phyloP scores from a whole-genome alignment of 2,329 filamentous ascomycete species.

The Microsporum ferrugineum region DNA sequence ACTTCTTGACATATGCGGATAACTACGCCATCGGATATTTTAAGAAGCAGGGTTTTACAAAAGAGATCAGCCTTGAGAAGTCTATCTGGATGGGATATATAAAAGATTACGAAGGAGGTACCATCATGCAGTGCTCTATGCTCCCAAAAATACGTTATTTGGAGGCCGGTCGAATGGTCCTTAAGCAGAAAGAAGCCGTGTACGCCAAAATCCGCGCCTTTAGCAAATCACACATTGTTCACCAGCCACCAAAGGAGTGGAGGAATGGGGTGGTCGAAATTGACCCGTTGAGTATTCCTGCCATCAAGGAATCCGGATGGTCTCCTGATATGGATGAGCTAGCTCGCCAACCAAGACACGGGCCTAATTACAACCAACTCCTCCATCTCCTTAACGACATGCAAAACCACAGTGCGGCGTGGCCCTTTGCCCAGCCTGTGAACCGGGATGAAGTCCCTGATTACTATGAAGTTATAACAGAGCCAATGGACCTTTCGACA shows the following conservation, averaged over 20 bases:
- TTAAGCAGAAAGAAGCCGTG: slow-evolving; percentile 94
- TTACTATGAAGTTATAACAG: slow-evolving; percentile 96
- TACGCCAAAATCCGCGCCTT: slow-evolving; percentile 90
- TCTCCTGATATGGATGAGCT: slow-evolving; percentile 96
- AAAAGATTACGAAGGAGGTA: slow-evolving; percentile 97
- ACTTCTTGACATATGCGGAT: slow-evolving; percentile 96
- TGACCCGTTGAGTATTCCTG: slow-evolving; percentile 73
- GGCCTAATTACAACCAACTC: slow-evolving; percentile 90
- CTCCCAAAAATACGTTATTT: slow-evolving; percentile 88
- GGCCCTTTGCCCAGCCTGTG: slow-evolving; percentile 90
- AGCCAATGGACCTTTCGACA: slow-evolving; percentile 90
- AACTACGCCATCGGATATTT: slow-evolving; percentile 99
- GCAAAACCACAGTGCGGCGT: slow-evolving; percentile 84
- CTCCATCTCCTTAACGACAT: slow-evolving; percentile 87
- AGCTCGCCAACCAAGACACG: slow-evolving; percentile 85
- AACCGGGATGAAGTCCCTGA: slow-evolving; percentile 95
- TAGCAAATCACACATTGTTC: slow-evolving; percentile 76
- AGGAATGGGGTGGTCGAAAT: slow-evolving; percentile 61
- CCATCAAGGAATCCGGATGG: slow-evolving; percentile 89
- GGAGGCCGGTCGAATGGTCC: slow-evolving; percentile 80
- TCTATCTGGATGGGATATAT: slow-evolving; percentile 98
- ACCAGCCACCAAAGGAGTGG: slow-evolving; percentile 78
- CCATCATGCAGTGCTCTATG: slow-evolving; percentile 99
- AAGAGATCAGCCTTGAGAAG: slow-evolving; percentile 87
- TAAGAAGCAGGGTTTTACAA: slow-evolving; percentile 98